Base-by-base conservation (phyloP, 495 filamentous ascomycete species). In the Penicilliopsis zonata region DNA sequence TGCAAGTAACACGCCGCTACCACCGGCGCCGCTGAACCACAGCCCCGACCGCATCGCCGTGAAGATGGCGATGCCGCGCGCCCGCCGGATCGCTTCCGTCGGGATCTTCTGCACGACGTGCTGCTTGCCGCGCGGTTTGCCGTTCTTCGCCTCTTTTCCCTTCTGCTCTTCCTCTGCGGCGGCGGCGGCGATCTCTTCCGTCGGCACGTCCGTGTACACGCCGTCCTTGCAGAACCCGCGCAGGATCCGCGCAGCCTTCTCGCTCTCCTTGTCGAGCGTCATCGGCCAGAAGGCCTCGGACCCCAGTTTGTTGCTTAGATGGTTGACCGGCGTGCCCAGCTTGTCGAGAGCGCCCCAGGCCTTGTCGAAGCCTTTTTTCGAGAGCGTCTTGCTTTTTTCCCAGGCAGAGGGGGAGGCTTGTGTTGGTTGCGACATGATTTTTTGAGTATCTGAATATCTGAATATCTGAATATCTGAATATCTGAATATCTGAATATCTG, bases 11-110 rank as follows among this genome's bases (percentile, higher is more conserved):
- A 94, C 66, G 28, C 86, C 86, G 42, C 82, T 85, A 8, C 60
- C 60, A 18, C 86, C 85, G 5, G 86, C 85, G 18, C 86, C 86
- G 33, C 83, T 85, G 22, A 88, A 62, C 86, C 86, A 94, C n/a
- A 94, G 67, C 19, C 86, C 86, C n/a, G 85, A 84, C 31, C 86
- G 78, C 82, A 94, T 87, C 13, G 82, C 87, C 1, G 86, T 92
- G 61, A 94, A 94, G 40, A 94, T 78, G 16, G 83, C 85, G 22
- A 94, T 56, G 9, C 84, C 86, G 45, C 87, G 82, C 7, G 86
- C 86, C 55, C 81, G 77, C 44, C 78, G 70, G 34, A 94, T 80
- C 27, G 93, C 83, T 47, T 80, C 60, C 18, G 74, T 55, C 0
- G 86, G 86, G 16, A 94, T 93, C 59, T 86, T 86, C 56, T 88